Percentiles rank a stretch among this genome's conserved stretches.
phyloP scores from a whole-genome alignment of 192 early-diverging fungal species.

The Coemansia sp. region DNA sequence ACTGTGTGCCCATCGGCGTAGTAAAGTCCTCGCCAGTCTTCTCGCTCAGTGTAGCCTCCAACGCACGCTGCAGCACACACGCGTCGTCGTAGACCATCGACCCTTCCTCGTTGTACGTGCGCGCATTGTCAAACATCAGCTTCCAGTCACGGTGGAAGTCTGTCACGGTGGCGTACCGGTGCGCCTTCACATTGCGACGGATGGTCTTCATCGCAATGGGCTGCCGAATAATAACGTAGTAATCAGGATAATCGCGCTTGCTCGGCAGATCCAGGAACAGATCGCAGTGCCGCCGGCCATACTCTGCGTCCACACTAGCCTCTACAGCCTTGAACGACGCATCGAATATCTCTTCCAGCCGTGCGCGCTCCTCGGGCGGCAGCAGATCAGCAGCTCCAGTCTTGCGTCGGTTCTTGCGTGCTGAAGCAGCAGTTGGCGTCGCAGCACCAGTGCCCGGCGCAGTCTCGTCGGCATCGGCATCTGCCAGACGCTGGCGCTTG shows the following conservation, averaged over 20 bases:
- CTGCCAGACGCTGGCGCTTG: constrained; percentile 22
- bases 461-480: constrained; percentile 18
- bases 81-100: constrained; percentile 93
- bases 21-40: constrained; percentile 28
- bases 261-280: constrained; percentile 77
- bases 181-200: constrained; percentile 66
- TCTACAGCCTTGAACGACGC: constrained; percentile 37
- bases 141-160: constrained; percentile 80
- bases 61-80: constrained; percentile 24
- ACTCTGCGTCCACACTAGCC: constrained; percentile 35
- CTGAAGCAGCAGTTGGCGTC: constrained; percentile 12
- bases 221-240: constrained; percentile 84
- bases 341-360: constrained; percentile 30
- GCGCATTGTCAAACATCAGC: constrained; percentile 90
- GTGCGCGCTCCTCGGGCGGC: constrained; percentile 35
- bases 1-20: constrained; percentile 24
- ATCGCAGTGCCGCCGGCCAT: constrained; percentile 62
- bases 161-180: constrained; percentile 63
- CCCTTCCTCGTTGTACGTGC: constrained; percentile 87
- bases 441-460: constrained; percentile 5
- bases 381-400: constrained; percentile 36
- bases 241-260: constrained; percentile 77
- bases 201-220: constrained; percentile 92
- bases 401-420: constrained; percentile 40
- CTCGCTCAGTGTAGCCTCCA: constrained; percentile 16